phyloP scores from a whole-genome alignment of 352 stramenopile species.

The Pythium volutum region DNA sequence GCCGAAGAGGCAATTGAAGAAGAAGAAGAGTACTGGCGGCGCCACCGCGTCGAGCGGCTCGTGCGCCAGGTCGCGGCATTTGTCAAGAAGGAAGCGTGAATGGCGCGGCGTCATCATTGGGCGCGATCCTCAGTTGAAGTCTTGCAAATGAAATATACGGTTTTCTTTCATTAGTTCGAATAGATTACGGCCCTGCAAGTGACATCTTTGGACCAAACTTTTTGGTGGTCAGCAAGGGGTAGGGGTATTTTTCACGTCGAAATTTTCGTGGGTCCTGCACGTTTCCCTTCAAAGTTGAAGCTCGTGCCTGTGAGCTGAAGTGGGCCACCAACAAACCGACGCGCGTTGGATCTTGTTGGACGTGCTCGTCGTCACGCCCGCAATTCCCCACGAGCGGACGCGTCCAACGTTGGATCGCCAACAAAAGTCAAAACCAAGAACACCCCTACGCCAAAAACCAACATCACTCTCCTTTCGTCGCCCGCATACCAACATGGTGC shows the following conservation, averaged over 20 bases:
- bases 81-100: conserved; percentile 62
- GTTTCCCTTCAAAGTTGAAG: conserved; percentile 5
- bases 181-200: conserved; percentile 1
- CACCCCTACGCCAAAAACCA: not conserved
- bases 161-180: not conserved
- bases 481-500: conserved; percentile 30
- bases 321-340: not conserved
- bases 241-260: conserved; percentile 5
- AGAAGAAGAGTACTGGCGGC: conserved; percentile 76
- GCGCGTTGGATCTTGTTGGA: not conserved
- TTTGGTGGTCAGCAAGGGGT: conserved; percentile 1
- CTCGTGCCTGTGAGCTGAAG: not conserved
- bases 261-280: not conserved
- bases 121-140: not conserved
- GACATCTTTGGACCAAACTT: not conserved
- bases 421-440: conserved; percentile 7
- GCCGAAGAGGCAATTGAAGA: conserved; percentile 89
- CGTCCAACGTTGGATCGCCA: not conserved
- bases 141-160: not conserved
- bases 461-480: not conserved
- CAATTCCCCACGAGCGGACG: not conserved
- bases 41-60: conserved; percentile 50
- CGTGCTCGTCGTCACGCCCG: not conserved
- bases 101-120: not conserved
- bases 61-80: conserved; percentile 53